A percentile compares a stretch with the other conserved stretches of the same genome.
Conservation (phyloP, 148 eudicot genomes). For the Vaccinium corymbosum region DNA sequence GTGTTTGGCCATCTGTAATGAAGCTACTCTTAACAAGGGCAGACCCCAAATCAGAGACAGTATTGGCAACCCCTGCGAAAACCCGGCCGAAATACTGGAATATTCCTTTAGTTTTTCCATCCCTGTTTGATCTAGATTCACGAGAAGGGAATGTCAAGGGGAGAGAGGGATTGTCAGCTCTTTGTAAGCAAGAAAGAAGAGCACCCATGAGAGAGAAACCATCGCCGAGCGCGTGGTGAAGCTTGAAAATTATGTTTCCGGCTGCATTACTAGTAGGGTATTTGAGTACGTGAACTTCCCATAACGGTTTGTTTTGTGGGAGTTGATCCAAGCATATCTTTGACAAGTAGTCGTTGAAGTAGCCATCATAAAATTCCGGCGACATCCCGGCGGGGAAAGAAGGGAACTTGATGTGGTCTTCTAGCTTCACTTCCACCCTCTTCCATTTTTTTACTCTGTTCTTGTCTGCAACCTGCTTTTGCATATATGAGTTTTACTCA, state of each 20-base stretch:
- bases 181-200: slow-evolving; percentile 39
- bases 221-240: slow-evolving; percentile 80
- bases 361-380: slow-evolving; percentile 37
- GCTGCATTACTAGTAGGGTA: slow-evolving; percentile 69
- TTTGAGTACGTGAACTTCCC: slow-evolving; percentile 65
- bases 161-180: slow-evolving; percentile 49
- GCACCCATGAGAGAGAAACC: slow-evolving; percentile 88
- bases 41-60: slow-evolving; percentile 6
- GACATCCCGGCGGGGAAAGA: slow-evolving; percentile 33
- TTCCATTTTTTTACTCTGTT: slow-evolving; percentile 65
- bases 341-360: slow-evolving; percentile 48
- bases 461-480: slow-evolving; percentile 45
- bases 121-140: neutral
- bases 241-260: slow-evolving; percentile 58
- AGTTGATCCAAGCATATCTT: slow-evolving; percentile 48
- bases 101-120: neutral
- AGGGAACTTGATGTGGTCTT: slow-evolving; percentile 42
- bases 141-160: slow-evolving; percentile 52
- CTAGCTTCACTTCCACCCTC: slow-evolving; percentile 28
- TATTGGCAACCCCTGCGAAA: slow-evolving; percentile 28
- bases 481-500: no score
- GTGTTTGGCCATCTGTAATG: no score
- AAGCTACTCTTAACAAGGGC: no score
- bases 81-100: slow-evolving; percentile 7
- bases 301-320: slow-evolving; percentile 19